Evolutionary conservation across 768 basidiomycete species (phyloP).

Genomic region (Psilocybe cubensis): DNA sequence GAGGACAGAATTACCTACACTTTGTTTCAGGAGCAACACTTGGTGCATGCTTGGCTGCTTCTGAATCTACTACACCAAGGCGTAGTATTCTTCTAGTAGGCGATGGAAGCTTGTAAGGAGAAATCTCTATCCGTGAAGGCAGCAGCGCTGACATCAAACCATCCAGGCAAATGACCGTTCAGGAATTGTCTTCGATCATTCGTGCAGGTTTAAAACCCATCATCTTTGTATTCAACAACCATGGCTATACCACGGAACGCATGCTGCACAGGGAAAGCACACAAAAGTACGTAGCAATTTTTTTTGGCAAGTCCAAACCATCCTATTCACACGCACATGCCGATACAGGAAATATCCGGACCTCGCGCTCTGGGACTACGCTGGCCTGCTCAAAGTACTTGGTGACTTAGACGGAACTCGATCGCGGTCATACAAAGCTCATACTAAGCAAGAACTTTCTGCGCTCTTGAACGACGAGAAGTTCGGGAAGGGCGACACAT

Average conservation of each 20-base stretch:
- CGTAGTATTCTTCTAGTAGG: conserved; percentile 84
- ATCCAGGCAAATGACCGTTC: conserved; percentile 69
- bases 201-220: conserved; percentile 71
- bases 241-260: conserved; percentile 86
- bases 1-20: no score
- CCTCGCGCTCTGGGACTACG: conserved; percentile 78
- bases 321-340: not conserved
- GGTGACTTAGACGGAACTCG: conserved; percentile 48
- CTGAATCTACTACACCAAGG: conserved; percentile 52
- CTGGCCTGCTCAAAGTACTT: conserved; percentile 52
- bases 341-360: conserved; percentile 78
- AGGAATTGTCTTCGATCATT: conserved; percentile 84
- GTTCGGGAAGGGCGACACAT: conserved; percentile 58
- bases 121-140: not conserved
- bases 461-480: conserved; percentile 59
- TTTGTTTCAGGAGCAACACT: conserved; percentile 58
- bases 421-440: conserved; percentile 60
- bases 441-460: conserved; percentile 65
- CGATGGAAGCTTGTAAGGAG: conserved; percentile 70
- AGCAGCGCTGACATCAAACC: not conserved
- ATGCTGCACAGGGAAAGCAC: conserved; percentile 56
- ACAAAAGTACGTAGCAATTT: conserved; percentile 37
- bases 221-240: conserved; percentile 78
- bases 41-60: conserved; percentile 78
- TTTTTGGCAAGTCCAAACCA: not conserved